Percentiles rank a stretch among this genome's conserved stretches.
Conservation (phyloP, 129 eudicot genomes). For the Arctium minus region DNA sequence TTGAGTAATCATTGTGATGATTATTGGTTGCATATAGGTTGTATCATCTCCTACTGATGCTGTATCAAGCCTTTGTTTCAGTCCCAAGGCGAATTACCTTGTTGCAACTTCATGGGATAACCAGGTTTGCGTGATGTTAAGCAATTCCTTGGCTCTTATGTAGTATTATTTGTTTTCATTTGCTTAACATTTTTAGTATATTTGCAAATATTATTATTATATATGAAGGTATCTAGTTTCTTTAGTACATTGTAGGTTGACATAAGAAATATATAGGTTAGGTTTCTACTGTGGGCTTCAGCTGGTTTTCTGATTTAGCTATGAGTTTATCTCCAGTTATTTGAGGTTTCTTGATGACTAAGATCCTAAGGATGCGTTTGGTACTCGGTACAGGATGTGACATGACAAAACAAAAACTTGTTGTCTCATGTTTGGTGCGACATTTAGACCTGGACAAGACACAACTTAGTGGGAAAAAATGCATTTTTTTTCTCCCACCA, state of each 20-base stretch:
- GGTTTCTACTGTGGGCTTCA: not conserved
- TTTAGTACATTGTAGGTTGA: conserved; percentile 1
- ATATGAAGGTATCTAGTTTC: conserved; percentile 7
- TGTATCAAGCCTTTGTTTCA: conserved; percentile 75
- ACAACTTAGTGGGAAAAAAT: no score
- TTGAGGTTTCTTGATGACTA: conserved; percentile 9
- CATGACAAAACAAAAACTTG: not conserved
- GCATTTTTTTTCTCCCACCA: not conserved
- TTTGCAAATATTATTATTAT: not conserved
- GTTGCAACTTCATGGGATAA: conserved; percentile 98
- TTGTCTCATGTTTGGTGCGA: not conserved
- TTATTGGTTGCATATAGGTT: conserved; percentile 37
- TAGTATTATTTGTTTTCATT: not conserved
- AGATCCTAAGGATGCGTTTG: not conserved
- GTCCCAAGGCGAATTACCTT: conserved; percentile 72
- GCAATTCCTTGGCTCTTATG: not conserved
- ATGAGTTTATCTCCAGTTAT: not conserved
- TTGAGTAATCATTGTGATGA: not conserved
- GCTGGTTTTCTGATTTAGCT: not conserved
- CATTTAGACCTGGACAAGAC: not conserved
- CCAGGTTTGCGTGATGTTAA: conserved; percentile 48
- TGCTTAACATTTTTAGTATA: not conserved
- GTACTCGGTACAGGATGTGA: not conserved
- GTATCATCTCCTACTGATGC: conserved; percentile 69
- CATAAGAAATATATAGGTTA: not conserved